Percentiles rank a stretch among this genome's conserved stretches.
Conservation (phyloP, 805 yeast species). For the Myxozyma monticola region DNA sequence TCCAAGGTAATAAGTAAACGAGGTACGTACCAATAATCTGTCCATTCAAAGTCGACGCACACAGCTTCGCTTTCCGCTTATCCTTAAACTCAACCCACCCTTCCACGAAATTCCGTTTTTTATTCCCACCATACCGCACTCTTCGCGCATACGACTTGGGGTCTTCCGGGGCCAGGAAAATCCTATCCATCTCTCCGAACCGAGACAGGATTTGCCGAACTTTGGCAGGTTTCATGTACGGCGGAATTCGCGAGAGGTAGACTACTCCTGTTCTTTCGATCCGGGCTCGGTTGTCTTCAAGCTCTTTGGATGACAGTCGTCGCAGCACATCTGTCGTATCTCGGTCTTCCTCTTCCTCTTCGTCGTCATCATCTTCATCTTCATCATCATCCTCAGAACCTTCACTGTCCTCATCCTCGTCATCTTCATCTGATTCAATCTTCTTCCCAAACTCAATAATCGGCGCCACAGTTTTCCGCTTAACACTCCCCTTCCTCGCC, state of each 20-base stretch:
- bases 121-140: slow-evolving; percentile 86
- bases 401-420: slow-evolving; percentile 29
- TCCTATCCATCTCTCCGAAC: slow-evolving; percentile 85
- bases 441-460: slow-evolving; percentile 3
- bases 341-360: slow-evolving; percentile 34
- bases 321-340: slow-evolving; percentile 25
- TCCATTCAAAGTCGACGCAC: slow-evolving; percentile 84
- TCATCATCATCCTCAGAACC: slow-evolving; percentile 33
- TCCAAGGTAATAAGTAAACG: too few species aligned
- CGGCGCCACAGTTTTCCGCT: slow-evolving; percentile 7
- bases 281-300: slow-evolving; percentile 43
- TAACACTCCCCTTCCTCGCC: neutral
- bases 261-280: slow-evolving; percentile 83
- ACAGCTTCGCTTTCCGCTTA: slow-evolving; percentile 84
- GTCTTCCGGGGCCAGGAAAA: slow-evolving; percentile 85
- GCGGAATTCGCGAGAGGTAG: slow-evolving; percentile 89
- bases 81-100: slow-evolving; percentile 94
- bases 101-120: slow-evolving; percentile 81
- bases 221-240: slow-evolving; percentile 94
- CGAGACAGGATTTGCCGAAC: slow-evolving; percentile 74
- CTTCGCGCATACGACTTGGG: slow-evolving; percentile 61
- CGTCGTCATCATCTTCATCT: slow-evolving; percentile 22
- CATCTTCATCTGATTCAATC: slow-evolving; percentile 8
- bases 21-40: slow-evolving; percentile 57
- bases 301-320: slow-evolving; percentile 37